These are phyloP conservation scores for Thozetella sp. DNA, from an alignment of 495 filamentous ascomycete genomes.

Conservation along the genomic window DNA sequence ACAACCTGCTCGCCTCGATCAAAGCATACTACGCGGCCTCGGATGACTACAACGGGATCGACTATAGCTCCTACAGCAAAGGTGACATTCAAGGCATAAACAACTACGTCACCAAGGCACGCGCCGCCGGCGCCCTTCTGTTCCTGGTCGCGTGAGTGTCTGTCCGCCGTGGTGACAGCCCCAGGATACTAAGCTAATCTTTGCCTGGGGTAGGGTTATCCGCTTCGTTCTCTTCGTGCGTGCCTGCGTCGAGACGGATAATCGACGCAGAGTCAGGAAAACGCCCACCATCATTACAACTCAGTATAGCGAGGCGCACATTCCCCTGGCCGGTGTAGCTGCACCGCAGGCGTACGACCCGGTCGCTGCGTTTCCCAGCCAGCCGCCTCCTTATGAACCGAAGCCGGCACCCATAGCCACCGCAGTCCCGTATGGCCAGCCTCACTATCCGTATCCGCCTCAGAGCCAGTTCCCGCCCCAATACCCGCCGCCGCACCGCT, in stretches of 20 bases:
- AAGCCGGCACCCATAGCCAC: background rate
- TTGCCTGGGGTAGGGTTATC: conserved; percentile 6
- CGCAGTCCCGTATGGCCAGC: background rate
- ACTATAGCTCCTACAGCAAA: background rate
- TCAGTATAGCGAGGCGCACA: background rate
- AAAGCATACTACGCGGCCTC: background rate
- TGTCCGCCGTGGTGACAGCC: no score
- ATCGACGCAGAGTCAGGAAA: background rate
- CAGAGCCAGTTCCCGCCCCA: background rate
- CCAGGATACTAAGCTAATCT: no score
- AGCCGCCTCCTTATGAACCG: background rate
- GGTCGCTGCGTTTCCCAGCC: background rate
- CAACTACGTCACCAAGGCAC: background rate
- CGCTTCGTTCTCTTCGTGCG: conserved; percentile 36
- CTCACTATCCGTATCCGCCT: background rate
- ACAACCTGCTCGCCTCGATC: background rate
- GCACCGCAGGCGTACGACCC: background rate
- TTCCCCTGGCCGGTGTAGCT: background rate
- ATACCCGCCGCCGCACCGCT: background rate
- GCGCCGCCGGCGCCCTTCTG: background rate
- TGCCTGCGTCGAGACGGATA: conserved; percentile 29
- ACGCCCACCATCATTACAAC: background rate
- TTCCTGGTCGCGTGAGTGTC: background rate
- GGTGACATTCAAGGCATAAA: background rate
- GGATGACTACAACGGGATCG: background rate